Evolutionary conservation across 2,329 filamentous ascomycete genomes (phyloP).

Genomic region (Pleurostoma richardsiae): DNA sequence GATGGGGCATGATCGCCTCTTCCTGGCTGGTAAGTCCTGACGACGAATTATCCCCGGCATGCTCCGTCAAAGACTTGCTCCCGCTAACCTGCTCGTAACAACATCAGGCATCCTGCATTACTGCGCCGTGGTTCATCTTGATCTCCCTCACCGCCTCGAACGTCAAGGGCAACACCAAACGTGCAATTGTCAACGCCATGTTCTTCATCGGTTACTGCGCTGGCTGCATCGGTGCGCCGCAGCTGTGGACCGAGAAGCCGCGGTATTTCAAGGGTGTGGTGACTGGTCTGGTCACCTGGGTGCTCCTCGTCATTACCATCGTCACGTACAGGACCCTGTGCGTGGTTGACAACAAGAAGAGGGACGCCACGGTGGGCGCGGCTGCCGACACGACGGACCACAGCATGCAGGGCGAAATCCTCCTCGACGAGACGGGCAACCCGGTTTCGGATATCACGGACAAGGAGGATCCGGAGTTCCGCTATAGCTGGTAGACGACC

Average conservation of each 20-base stretch:
- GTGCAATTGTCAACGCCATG: constrained; percentile 36
- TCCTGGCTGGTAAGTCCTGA: constrained; percentile 33
- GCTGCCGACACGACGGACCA: background rate
- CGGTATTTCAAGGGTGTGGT: constrained; percentile 41
- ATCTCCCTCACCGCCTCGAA: constrained; percentile 41
- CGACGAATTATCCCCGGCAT: background rate
- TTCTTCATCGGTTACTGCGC: constrained; percentile 46
- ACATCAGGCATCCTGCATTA: constrained; percentile 32
- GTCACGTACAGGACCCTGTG: constrained; percentile 28
- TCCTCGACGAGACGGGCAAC: constrained; percentile 15
- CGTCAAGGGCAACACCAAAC: constrained; percentile 46
- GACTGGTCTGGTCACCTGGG: constrained; percentile 36
- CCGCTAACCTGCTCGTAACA: background rate
- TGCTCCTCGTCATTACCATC: constrained; percentile 26
- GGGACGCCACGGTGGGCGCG: constrained; percentile 10
- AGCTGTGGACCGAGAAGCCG: constrained; percentile 39
- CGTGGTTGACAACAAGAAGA: constrained; percentile 23
- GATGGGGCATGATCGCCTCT: constrained; percentile 42
- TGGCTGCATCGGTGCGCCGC: constrained; percentile 39
- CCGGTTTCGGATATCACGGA: constrained; percentile 25
- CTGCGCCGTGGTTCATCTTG: constrained; percentile 32
- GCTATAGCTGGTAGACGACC: constrained; percentile 20
- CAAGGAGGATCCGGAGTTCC: constrained; percentile 25
- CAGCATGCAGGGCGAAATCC: constrained; percentile 6
- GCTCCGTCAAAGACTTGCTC: background rate